These are phyloP conservation scores for Ustilago loliicola DNA, from an alignment of 1,284 basidiomycete species.

Conservation along the genomic window DNA sequence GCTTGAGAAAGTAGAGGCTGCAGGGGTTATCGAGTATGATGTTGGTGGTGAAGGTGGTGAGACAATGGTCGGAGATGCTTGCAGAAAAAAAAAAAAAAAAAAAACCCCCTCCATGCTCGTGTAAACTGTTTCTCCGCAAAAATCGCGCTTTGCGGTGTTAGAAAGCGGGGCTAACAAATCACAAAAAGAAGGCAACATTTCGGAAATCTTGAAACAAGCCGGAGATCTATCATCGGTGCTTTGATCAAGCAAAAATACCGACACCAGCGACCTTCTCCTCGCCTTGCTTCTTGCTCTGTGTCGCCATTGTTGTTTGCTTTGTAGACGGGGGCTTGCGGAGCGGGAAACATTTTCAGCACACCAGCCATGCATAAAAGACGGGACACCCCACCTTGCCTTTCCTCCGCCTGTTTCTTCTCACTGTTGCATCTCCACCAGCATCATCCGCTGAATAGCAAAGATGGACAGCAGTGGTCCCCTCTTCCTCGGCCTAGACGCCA, in stretches of 20 bases:
- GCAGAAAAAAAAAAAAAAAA: too few species aligned
- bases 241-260: not conserved
- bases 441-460: not conserved
- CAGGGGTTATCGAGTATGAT: not conserved
- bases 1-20: not conserved
- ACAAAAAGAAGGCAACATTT: not conserved
- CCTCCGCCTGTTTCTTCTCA: not conserved
- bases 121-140: not conserved
- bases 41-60: not conserved
- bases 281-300: not conserved
- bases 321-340: not conserved
- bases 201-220: not conserved
- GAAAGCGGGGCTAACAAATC: slow-evolving; percentile 7
- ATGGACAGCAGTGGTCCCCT: slow-evolving; percentile 69
- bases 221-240: slow-evolving; percentile 2
- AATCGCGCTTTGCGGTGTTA: not conserved
- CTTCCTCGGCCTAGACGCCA: slow-evolving; percentile 88
- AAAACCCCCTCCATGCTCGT: too few species aligned
- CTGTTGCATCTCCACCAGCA: not conserved
- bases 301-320: not conserved
- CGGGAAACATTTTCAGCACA: not conserved
- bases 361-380: slow-evolving; percentile 4
- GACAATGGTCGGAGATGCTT: too few species aligned
- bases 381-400: too few species aligned
- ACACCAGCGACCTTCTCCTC: slow-evolving; percentile 34